Conservation (phyloP, 177 flowering plant species). For the Vitis hybrid region DNA sequence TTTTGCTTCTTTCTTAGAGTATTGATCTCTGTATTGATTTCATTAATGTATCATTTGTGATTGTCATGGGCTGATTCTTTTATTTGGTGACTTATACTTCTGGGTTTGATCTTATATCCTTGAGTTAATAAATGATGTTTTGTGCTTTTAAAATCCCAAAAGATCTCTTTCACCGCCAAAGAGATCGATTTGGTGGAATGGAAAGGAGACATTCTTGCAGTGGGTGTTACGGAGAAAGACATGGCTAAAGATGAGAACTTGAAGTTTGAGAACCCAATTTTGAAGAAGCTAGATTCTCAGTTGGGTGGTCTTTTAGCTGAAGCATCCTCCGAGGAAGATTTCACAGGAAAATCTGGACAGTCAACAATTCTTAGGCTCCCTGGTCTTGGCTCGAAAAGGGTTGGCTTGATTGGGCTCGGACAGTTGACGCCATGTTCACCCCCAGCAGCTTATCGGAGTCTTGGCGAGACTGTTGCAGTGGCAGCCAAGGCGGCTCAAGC, state of each 20-base stretch:
- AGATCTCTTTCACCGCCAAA: constrained; percentile 65
- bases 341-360: constrained; percentile 87
- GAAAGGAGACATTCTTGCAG: constrained; percentile 95
- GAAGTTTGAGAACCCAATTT: constrained; percentile 65
- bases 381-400: constrained; percentile 72
- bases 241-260: constrained; percentile 68
- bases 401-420: constrained; percentile 87
- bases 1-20: not conserved
- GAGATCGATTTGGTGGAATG: constrained; percentile 77
- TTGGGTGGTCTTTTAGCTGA: constrained; percentile 79
- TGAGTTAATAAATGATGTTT: not conserved
- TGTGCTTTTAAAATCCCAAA: constrained; percentile 17
- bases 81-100: not conserved
- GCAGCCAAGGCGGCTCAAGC: constrained; percentile 85
- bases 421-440: constrained; percentile 27
- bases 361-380: constrained; percentile 78
- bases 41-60: not conserved
- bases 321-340: constrained; percentile 87
- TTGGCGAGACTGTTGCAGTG: constrained; percentile 85
- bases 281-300: constrained; percentile 63
- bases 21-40: not conserved
- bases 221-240: constrained; percentile 91
- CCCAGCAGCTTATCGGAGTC: constrained; percentile 37
- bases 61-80: not conserved
- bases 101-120: not conserved